Base-by-base conservation (phyloP, 2,329 filamentous ascomycete species). In the Exophiala dermatitidis region DNA sequence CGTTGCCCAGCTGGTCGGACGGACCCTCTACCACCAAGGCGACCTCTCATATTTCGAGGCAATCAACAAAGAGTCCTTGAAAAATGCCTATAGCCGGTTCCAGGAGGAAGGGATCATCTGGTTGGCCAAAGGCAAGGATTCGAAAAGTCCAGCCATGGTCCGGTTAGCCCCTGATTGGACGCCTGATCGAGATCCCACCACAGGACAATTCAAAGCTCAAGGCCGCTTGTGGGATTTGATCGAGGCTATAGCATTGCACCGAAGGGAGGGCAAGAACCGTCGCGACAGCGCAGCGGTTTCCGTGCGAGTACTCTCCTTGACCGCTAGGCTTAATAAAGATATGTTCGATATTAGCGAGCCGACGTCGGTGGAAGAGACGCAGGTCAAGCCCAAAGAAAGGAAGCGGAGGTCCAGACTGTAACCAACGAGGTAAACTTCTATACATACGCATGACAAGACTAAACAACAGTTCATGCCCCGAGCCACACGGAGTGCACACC, bases 1-100 rank as follows among this genome's bases (percentile, higher is more conserved):
- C 64, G 86, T 80, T 61, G 88, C 90, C 0, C 90, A 95, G 64
- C 66, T 93, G 52, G 81, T 96, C 31, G 93, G 93, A 50, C 97
- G 98, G 72, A 97, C 93, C 0, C 78, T 98, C 1, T 98, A 96
- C 66, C 91, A 98, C 67, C 91, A 98, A 73, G 93, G 93, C 52
- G 93, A 98, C 65, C 80, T 98, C 6, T 90, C 86, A 31, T 98
- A 98, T 72, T 97, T 30, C 31, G 46, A 48, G 46, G 36, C 46
- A 9, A 40, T 48, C 46, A 41, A 48, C 34, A 48, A 48, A 19
- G 46, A 48, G 36, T 34, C 46, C 3, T 28, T 48, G 12, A 95
- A 93, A 66, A 98, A 98, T 69, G 86, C 90, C 0, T 96, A 91
- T 70, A 78, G 82, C 36, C 82, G 89, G 10, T 95, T 95, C 65